A percentile compares a stretch with the other conserved stretches of the same genome.
phyloP scores from a whole-genome alignment of 208 protist genomes.

The Leishmania tropica region DNA sequence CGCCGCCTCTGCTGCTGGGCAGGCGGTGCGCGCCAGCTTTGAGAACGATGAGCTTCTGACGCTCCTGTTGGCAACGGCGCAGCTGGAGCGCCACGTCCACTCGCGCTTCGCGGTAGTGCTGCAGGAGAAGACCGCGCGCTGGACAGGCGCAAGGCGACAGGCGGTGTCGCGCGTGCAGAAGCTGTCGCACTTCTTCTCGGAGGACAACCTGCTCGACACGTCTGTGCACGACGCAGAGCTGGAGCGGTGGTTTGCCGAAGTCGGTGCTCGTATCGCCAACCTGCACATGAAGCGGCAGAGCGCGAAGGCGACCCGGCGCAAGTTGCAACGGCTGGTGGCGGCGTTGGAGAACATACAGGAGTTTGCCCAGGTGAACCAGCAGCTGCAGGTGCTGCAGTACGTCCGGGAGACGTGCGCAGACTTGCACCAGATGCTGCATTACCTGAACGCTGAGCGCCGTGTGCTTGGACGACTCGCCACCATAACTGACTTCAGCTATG shows the following conservation, averaged over 20 bases:
- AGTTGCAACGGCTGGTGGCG: conserved; percentile 95
- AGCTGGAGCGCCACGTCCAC: conserved; percentile 94
- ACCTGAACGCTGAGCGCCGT: conserved; percentile 93
- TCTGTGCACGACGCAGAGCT: conserved; percentile 89
- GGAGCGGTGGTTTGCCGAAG: conserved; percentile 93
- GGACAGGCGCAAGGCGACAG: conserved; percentile 83
- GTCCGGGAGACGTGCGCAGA: conserved; percentile 87
- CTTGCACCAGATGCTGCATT: conserved; percentile 95
- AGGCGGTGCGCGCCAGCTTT: conserved; percentile 37
- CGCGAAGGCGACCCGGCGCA: conserved; percentile 84
- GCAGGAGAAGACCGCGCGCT: conserved; percentile 83
- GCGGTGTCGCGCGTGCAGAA: conserved; percentile 65
- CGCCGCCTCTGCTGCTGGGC: conserved; percentile 26
- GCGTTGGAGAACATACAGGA: conserved; percentile 97
- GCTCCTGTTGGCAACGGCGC: conserved; percentile 93
- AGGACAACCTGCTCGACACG: conserved; percentile 71
- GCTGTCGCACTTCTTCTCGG: conserved; percentile 94
- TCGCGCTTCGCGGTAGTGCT: conserved; percentile 92
- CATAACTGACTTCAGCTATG: conserved; percentile 96
- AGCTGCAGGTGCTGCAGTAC: conserved; percentile 93
- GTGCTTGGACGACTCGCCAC: conserved; percentile 89
- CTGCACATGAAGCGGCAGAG: conserved; percentile 52
- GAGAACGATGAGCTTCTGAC: conserved; percentile 75
- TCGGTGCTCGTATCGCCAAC: conserved; percentile 69
- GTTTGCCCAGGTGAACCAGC: conserved; percentile 94